phyloP scores from a whole-genome alignment of 257 asterid species.

The Linderniella brevidens region DNA sequence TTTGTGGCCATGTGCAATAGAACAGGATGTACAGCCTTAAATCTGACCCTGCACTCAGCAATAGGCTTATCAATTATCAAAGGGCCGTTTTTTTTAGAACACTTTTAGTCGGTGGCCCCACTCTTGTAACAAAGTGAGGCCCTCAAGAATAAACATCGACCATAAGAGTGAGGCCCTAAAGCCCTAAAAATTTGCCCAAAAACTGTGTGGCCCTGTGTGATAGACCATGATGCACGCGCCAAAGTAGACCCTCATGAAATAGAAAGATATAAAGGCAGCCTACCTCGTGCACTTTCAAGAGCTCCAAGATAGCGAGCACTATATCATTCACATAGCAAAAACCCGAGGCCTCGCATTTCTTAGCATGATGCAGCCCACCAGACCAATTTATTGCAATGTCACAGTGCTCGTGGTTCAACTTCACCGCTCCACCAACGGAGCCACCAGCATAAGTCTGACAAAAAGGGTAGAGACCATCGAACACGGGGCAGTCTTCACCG shows the following conservation, averaged over 20 bases:
- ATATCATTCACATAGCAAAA: conserved; percentile 36
- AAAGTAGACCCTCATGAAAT: background rate
- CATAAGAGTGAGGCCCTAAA: too few relatives aligned
- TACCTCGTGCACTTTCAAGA: conserved; percentile 29
- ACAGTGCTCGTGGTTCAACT: conserved; percentile 25
- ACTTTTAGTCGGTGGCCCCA: too few relatives aligned
- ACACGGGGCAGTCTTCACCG: conserved; percentile 34
- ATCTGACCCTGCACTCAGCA: too few relatives aligned
- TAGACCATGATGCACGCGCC: too few relatives aligned
- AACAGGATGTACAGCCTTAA: too few relatives aligned
- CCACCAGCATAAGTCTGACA: conserved; percentile 37
- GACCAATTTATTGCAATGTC: conserved; percentile 34
- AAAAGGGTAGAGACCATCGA: conserved; percentile 26
- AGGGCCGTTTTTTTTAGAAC: too few relatives aligned
- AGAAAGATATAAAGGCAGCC: background rate
- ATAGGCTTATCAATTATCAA: too few relatives aligned
- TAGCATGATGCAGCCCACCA: conserved; percentile 32
- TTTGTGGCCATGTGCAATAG: too few relatives aligned
- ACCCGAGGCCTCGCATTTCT: conserved; percentile 37
- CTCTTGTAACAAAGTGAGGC: too few relatives aligned
- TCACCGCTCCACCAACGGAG: conserved; percentile 31
- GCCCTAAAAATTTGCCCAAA: too few relatives aligned
- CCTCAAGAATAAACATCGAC: too few relatives aligned
- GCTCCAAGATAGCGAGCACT: conserved; percentile 31
- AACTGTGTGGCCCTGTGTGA: too few relatives aligned